Percentiles rank a stretch among this genome's conserved stretches.
Evolutionary conservation across 495 filamentous ascomycete genomes (phyloP).

Genomic region (Trichoderma orchidacearum): DNA sequence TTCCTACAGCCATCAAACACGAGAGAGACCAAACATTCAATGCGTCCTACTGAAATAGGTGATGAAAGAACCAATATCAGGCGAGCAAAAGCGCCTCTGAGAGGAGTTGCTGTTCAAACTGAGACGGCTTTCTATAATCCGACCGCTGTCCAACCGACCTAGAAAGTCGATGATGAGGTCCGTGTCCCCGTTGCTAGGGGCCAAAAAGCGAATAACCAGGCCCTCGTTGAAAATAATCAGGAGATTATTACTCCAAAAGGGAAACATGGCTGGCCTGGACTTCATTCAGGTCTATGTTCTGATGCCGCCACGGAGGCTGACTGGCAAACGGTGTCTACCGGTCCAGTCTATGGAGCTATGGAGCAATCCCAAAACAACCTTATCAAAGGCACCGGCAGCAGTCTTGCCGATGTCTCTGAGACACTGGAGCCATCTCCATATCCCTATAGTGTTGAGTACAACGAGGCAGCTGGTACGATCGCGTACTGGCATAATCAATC

Average conservation of each 20-base stretch:
- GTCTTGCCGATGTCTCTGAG: not conserved
- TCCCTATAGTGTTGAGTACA: not conserved
- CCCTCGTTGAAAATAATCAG: not conserved
- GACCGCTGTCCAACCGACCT: not conserved
- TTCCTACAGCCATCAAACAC: constrained; percentile 11
- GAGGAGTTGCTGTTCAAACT: not conserved
- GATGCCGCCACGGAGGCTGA: not conserved
- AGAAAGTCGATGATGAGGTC: constrained; percentile 1
- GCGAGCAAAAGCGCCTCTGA: not conserved
- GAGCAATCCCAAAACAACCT: not conserved
- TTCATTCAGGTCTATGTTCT: too few relatives aligned
- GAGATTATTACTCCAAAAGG: not conserved
- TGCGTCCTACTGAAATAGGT: not conserved
- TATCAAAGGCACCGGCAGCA: not conserved
- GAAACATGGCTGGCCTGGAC: not conserved
- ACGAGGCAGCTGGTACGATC: not conserved
- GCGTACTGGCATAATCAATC: not conserved
- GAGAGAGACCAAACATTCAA: not conserved
- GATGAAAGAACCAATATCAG: not conserved
- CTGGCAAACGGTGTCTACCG: constrained; percentile 1
- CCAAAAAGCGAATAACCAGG: not conserved
- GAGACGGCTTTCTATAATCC: constrained; percentile 1
- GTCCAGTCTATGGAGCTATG: not conserved
- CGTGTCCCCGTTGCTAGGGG: constrained; percentile 1
- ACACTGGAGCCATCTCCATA: not conserved